These are phyloP conservation scores for Dothideomycetes sp. DNA, from an alignment of 2,329 filamentous ascomycete species.

Conservation along the genomic window DNA sequence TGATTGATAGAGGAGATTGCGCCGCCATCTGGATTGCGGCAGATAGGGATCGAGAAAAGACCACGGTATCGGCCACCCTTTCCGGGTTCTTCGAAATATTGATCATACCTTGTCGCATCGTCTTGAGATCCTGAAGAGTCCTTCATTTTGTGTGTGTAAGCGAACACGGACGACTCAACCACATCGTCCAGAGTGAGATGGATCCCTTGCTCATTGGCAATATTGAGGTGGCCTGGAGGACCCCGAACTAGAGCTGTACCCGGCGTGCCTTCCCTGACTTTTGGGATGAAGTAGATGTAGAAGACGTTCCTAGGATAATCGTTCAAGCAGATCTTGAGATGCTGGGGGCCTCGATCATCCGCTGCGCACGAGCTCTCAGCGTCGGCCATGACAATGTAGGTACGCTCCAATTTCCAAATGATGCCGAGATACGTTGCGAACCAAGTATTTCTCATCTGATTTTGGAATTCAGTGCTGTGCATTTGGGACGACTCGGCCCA, in stretches of 20 bases:
- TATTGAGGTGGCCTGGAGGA: background rate
- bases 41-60: background rate
- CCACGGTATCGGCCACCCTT: background rate
- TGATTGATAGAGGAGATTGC: background rate
- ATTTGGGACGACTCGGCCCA: background rate
- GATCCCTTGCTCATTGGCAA: background rate
- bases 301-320: constrained; percentile 1
- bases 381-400: constrained; percentile 1
- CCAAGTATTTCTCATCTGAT: background rate
- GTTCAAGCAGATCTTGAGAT: background rate
- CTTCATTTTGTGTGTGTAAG: background rate
- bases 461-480: background rate
- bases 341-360: background rate
- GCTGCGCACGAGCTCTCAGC: background rate
- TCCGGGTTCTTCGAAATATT: no score
- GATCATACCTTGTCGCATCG: no score
- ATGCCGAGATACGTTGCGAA: background rate
- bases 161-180: background rate
- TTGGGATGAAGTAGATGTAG: background rate
- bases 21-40: background rate
- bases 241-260: background rate
- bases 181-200: background rate
- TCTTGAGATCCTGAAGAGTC: background rate
- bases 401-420: background rate
- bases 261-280: background rate